Evolutionary conservation across 345 rosid genomes (phyloP).

Genomic region (Passiflora organensis): DNA sequence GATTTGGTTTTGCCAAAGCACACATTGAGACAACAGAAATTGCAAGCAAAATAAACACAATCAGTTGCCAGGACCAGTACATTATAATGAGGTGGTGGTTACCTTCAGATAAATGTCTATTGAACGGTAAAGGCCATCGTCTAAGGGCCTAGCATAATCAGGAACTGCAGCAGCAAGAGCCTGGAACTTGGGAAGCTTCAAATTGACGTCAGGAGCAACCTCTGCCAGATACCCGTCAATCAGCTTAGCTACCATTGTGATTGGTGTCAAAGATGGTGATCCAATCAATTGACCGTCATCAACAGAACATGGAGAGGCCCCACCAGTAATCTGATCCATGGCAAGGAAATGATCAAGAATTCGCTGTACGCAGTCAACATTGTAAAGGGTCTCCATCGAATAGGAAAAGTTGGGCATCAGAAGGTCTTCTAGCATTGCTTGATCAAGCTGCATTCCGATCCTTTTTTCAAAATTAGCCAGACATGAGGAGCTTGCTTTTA

Average conservation of each 20-base stretch:
- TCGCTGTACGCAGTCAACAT: slow-evolving; percentile 84
- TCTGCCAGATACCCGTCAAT: slow-evolving; percentile 99
- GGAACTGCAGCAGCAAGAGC: slow-evolving; percentile 90
- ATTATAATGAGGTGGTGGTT: slow-evolving; percentile 4
- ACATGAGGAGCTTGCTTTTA: slow-evolving; percentile 59
- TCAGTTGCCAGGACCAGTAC: no score
- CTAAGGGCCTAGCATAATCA: slow-evolving; percentile 79
- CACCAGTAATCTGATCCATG: slow-evolving; percentile 69
- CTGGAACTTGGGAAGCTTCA: slow-evolving; percentile 91
- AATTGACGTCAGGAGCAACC: slow-evolving; percentile 91
- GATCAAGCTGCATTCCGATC: slow-evolving; percentile 96
- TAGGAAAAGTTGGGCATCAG: slow-evolving; percentile 86
- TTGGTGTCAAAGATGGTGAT: slow-evolving; percentile 75
- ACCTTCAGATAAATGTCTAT: slow-evolving; percentile 96
- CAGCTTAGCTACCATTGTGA: slow-evolving; percentile 83
- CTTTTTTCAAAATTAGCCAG: slow-evolving; percentile 67
- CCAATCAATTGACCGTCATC: slow-evolving; percentile 81
- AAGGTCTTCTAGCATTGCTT: slow-evolving; percentile 88
- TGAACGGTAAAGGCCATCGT: slow-evolving; percentile 93
- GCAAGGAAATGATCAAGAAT: slow-evolving; percentile 83
- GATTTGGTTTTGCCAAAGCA: no score
- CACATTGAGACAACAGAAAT: no score
- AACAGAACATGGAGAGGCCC: slow-evolving; percentile 70
- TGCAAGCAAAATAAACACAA: neutral
- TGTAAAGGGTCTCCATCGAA: slow-evolving; percentile 85